Conservation (phyloP, 169 alveolate species). For the Cryptosporidium xiaoi region DNA sequence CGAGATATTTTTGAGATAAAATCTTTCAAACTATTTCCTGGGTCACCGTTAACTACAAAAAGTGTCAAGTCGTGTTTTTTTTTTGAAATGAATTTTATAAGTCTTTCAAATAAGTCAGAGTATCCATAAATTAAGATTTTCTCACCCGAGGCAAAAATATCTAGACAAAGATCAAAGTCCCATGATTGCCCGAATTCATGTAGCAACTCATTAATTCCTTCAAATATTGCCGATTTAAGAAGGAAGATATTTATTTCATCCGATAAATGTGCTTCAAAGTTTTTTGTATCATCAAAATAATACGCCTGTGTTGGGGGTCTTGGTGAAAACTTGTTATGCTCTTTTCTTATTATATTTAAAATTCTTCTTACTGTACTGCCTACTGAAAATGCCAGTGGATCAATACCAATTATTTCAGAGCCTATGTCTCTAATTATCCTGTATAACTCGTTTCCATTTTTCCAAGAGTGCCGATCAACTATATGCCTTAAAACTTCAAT, state of each 20-base stretch:
- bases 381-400: constrained; percentile 62
- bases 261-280: not conserved
- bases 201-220: constrained; percentile 69
- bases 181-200: constrained; percentile 67
- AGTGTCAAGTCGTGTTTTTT: constrained; percentile 28
- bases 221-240: constrained; percentile 55
- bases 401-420: constrained; percentile 32
- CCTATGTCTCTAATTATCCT: constrained; percentile 14
- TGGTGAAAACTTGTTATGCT: not conserved
- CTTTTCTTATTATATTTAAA: constrained; percentile 53
- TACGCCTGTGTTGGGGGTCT: not conserved
- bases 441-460: constrained; percentile 38
- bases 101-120: constrained; percentile 48
- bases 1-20: constrained; percentile 19
- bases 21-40: constrained; percentile 46
- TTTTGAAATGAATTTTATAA: constrained; percentile 50
- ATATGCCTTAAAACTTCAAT: constrained; percentile 67
- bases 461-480: constrained; percentile 54
- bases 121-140: constrained; percentile 56
- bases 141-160: constrained; percentile 48
- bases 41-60: constrained; percentile 61
- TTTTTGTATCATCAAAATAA: constrained; percentile 1
- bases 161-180: constrained; percentile 67
- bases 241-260: constrained; percentile 21
- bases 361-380: constrained; percentile 36